These are phyloP conservation scores for Eragrostis curvula DNA, from an alignment of 176 grass and related monocot genomes.

Conservation along the genomic window DNA sequence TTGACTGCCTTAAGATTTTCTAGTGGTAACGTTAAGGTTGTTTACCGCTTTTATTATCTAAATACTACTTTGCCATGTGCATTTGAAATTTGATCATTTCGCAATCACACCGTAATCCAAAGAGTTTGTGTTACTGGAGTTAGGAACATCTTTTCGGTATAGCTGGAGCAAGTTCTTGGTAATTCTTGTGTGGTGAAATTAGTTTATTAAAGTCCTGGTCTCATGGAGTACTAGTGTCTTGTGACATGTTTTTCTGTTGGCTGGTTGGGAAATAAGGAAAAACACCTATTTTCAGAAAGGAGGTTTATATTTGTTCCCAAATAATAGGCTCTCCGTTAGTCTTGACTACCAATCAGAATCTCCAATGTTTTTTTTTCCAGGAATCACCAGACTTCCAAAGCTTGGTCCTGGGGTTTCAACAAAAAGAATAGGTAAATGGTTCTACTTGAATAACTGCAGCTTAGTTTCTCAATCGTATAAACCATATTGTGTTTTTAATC, in stretches of 20 bases:
- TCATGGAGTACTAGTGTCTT: background rate
- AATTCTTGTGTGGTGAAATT: background rate
- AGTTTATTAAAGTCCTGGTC: background rate
- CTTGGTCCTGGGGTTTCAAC: constrained; percentile 49
- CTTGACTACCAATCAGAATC: constrained; percentile 10
- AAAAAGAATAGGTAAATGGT: constrained; percentile 60
- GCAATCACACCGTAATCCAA: background rate
- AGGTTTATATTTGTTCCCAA: background rate
- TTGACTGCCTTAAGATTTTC: constrained; percentile 17
- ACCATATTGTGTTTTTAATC: background rate
- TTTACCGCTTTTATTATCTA: background rate
- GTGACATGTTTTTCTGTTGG: background rate
- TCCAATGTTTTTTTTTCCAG: constrained; percentile 41
- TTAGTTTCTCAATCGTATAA: constrained; percentile 17
- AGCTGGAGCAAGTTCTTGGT: background rate
- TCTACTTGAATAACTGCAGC: constrained; percentile 10
- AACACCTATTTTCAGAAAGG: background rate
- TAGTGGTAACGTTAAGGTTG: background rate
- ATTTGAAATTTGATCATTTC: constrained; percentile 1
- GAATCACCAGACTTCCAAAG: constrained; percentile 47
- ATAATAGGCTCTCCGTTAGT: constrained; percentile 14
- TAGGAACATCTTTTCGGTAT: background rate
- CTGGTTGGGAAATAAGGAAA: constrained; percentile 2
- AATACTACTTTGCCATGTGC: background rate
- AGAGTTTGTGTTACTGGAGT: background rate